phyloP scores from a whole-genome alignment of 1,284 basidiomycete genomes.

The Ustilago tritici region DNA sequence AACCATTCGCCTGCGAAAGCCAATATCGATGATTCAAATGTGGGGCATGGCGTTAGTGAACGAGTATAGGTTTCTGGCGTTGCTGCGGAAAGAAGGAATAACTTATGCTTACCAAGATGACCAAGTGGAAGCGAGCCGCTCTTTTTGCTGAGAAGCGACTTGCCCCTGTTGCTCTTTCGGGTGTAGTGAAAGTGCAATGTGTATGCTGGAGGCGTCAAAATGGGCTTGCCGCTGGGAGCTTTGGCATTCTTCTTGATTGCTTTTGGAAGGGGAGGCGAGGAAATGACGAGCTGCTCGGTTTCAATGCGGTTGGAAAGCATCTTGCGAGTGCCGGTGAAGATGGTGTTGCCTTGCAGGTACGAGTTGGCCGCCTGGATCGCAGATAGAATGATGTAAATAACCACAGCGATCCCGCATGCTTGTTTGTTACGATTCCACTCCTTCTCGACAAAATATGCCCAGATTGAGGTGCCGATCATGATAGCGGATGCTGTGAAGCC shows the following conservation, averaged over 20 bases:
- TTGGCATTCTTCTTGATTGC: conserved; percentile 27
- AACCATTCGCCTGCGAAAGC: conserved; percentile 64
- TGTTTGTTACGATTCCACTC: conserved; percentile 65
- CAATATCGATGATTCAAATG: background rate
- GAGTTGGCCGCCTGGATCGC: conserved; percentile 47
- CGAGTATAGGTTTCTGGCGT: background rate
- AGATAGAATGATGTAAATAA: conserved; percentile 50
- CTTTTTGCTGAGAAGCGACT: conserved; percentile 41
- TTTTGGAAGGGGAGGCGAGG: conserved; percentile 52
- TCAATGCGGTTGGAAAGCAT: conserved; percentile 53
- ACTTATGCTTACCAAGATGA: conserved; percentile 54
- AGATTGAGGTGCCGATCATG: conserved; percentile 62
- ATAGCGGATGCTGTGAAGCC: conserved; percentile 56
- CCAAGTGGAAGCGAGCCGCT: conserved; percentile 55
- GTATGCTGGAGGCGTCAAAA: conserved; percentile 61
- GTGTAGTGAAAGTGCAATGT: conserved; percentile 55
- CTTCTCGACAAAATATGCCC: conserved; percentile 64
- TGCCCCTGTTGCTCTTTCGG: conserved; percentile 50
- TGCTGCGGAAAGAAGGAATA: background rate
- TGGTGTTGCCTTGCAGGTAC: conserved; percentile 54
- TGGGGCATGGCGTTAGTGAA: background rate
- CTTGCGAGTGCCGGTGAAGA: conserved; percentile 63
- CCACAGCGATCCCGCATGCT: conserved; percentile 50
- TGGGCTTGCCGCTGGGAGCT: conserved; percentile 38
- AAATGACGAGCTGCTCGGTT: conserved; percentile 55